Evolutionary conservation across 352 stramenopile genomes (phyloP), one percentile per base, ranked within the genome.

Genomic region (Elongisporangium anandrum): DNA sequence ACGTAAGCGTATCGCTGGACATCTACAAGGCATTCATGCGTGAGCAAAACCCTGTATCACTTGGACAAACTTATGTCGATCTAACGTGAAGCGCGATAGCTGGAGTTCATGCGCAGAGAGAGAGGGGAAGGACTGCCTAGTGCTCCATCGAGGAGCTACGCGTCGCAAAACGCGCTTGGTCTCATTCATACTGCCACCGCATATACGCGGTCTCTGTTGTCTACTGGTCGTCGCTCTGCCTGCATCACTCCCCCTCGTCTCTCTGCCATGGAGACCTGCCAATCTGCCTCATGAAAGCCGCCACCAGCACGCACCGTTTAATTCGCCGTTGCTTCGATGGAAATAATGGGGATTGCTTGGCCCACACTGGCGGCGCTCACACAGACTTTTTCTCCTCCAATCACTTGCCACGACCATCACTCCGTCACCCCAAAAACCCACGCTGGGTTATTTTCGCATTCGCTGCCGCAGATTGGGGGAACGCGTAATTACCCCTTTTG

Each of bases 1-100:
- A 99, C 61, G 95, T 94, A 62, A 99, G 92, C 60, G 92, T 92
- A 90, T 98, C 92, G 77, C 69, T 90, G 63, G 81, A 92, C 85
- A 95, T 95, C 83, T 93, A 61, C 51, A 47, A 24, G 26, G 15
- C 0, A 48, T 29, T 55, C 54, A 55, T 26, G 3, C 38, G 22
- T 65, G 54, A 52, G 34, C 53, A 48, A n/a, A 10, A 15, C 8
- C 13, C 10, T 10, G 24, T 38, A n/a, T 41, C 21, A 4, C 20
- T 16, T 9, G 6, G 45, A 15, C 55, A 41, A 26, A 8, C 29
- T 57, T 50, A 20, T 49, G 50, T 20, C 52, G 57, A 20, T 54
- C 50, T 41, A 15, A 15, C 4, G 24, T 7, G 24, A 34, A 34
- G 13, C 4, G 29, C 9, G 29, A 41, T 41, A 8, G 29, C 29